Evolutionary conservation across 176 grass and related monocot species (phyloP).

Genomic region (Leersia perrieri): DNA sequence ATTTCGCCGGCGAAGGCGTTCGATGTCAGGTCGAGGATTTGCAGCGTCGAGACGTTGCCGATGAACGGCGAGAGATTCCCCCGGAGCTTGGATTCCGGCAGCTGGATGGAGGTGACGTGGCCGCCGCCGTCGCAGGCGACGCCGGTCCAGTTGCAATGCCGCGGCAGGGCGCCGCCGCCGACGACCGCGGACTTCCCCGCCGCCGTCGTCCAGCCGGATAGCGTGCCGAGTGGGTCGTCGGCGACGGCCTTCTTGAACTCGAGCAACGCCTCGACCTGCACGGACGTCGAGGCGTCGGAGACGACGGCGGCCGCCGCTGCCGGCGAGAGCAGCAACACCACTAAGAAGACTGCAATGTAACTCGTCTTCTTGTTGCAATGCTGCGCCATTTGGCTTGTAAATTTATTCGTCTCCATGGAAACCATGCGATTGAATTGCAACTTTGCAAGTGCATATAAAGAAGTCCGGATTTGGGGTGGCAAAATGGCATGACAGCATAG

Average conservation of each 20-base stretch:
- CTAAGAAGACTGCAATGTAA: not conserved
- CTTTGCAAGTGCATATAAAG: slow-evolving; percentile 8
- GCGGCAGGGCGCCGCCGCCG: slow-evolving; percentile 18
- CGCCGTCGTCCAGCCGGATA: slow-evolving; percentile 71
- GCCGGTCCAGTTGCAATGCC: slow-evolving; percentile 73
- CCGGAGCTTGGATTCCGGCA: slow-evolving; percentile 37
- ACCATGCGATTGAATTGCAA: not conserved
- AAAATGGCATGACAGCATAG: no score
- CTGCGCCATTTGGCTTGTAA: slow-evolving; percentile 2
- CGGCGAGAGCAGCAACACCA: not conserved
- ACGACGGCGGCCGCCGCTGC: not conserved
- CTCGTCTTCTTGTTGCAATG: not conserved
- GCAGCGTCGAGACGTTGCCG: slow-evolving; percentile 80
- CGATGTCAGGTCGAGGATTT: slow-evolving; percentile 54
- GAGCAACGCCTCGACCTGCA: slow-evolving; percentile 71
- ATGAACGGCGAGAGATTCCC: slow-evolving; percentile 71
- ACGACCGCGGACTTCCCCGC: no score
- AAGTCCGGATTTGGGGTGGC: no score
- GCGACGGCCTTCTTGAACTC: slow-evolving; percentile 64
- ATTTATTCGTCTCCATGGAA: not conserved
- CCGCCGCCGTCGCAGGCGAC: slow-evolving; percentile 56
- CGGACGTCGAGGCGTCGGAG: not conserved
- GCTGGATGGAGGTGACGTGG: slow-evolving; percentile 52
- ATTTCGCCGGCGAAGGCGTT: slow-evolving; percentile 53
- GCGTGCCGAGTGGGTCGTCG: slow-evolving; percentile 51